Percentiles rank a stretch among this genome's conserved stretches.
Evolutionary conservation across 1,139 yeast species (phyloP).

Genomic region (Taiozyma sp.): DNA sequence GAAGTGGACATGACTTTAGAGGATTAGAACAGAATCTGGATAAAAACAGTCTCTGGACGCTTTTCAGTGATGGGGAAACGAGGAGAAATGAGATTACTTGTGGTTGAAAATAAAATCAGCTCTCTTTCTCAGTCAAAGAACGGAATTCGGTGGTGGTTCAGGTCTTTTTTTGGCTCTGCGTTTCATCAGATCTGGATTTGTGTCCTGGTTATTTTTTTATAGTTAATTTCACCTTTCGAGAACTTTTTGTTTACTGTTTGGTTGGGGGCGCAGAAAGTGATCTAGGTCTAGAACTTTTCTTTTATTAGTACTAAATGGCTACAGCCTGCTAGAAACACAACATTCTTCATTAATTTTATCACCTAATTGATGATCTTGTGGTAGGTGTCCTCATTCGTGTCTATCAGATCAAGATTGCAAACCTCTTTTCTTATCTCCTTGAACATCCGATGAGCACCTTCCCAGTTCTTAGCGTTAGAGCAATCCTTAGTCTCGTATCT

Average conservation of each 20-base stretch:
- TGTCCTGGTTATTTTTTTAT: neutral
- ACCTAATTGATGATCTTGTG: constrained; percentile 7
- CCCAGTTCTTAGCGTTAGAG: constrained; percentile 19
- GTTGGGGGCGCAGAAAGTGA: neutral
- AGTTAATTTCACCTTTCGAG: too few species aligned
- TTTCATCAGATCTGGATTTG: neutral
- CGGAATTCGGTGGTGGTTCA: neutral
- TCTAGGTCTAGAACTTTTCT: neutral
- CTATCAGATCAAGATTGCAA: constrained; percentile 17
- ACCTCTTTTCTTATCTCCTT: constrained; percentile 15
- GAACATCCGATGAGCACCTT: constrained; percentile 10
- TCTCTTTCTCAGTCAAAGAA: neutral
- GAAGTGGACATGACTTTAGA: neutral
- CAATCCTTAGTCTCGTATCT: constrained; percentile 13
- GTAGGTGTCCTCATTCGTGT: constrained; percentile 17
- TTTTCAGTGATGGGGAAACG: too few species aligned
- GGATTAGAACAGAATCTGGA: too few species aligned
- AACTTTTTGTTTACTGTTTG: neutral
- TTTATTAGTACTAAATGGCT: neutral
- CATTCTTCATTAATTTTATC: neutral
- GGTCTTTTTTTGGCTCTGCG: neutral
- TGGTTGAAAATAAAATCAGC: neutral
- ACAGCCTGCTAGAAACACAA: neutral
- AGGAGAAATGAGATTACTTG: too few species aligned
- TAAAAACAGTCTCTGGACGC: too few species aligned